Evolutionary conservation across 2,329 filamentous ascomycete genomes (phyloP), one percentile per base, ranked within the genome.

Genomic region (Arthrobotrys sinensis): DNA sequence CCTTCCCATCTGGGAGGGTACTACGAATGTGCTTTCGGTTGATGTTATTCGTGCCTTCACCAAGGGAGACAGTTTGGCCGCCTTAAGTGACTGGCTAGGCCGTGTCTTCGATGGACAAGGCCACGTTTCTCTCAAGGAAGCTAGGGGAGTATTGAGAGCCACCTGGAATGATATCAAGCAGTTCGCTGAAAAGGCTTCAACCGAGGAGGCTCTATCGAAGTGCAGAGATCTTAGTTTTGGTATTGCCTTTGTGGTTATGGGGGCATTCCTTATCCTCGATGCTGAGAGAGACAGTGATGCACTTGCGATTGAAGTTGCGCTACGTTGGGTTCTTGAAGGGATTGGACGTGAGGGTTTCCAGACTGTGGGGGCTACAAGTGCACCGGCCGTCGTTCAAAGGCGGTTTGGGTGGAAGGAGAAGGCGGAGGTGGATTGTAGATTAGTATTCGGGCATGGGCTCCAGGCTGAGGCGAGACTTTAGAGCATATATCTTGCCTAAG

Each of bases 1-100:
- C 1, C 84, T 89, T 63, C 87, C 88, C 12, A 92, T 93, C 60
- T 92, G 90, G 90, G 91, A 92, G 83, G 90, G 91, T 0, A 93
- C 91, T 0, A 92, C 91, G 0, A 91, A 92, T 81, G 90, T 93
- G 4, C 85, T 93, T 69, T 89, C 89, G 3, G 86, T 86, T 45
- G 87, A 88, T 79, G 83, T 87, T 4, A 83, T 87, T 32, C 83
- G 87, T 0, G 85, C 87, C 2, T 79, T 86, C 6, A 85, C 84
- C 70, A 79, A 81, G 69, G 81, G 81, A 1, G 75, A 83, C 82
- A 79, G 73, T 2, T 66, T 84, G 52, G 78, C 81, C 36, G 83
- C 82, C 4, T 81, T 82, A 36, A 55, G 79, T 11, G 43, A 77
- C 0, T 81, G 81, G 78, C 80, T 82, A 21, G 76, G 63, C 43